Percentiles rank a stretch among this genome's conserved stretches.
phyloP scores from a whole-genome alignment of 495 filamentous ascomycete genomes.

The Aspergillus olivimuriae region DNA sequence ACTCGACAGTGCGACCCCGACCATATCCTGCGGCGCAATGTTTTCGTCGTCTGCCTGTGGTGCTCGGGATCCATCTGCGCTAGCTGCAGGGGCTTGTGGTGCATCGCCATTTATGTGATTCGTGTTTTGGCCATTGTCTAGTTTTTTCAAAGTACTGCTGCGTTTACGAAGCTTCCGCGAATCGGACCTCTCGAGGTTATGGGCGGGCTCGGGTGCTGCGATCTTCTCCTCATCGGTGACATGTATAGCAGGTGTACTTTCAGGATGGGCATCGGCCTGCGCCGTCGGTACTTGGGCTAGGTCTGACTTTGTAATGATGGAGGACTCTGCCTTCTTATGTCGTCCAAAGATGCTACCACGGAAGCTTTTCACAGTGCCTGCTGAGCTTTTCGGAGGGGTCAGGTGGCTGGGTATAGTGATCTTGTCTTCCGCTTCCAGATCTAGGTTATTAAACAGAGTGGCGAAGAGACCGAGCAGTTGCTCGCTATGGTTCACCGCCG shows the following conservation, averaged over 20 bases:
- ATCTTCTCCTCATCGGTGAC: conserved; percentile 39
- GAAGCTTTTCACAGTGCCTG: conserved; percentile 64
- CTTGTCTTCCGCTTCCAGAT: conserved; percentile 23
- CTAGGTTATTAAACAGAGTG: conserved; percentile 61
- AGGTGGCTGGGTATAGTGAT: conserved; percentile 21
- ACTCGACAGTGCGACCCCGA: conserved; percentile 38
- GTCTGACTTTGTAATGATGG: conserved; percentile 13
- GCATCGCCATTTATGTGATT: conserved; percentile 13
- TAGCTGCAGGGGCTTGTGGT: conserved; percentile 10
- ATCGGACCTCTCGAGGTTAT: conserved; percentile 27
- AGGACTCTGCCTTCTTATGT: conserved; percentile 30
- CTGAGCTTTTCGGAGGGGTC: conserved; percentile 60
- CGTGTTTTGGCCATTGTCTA: conserved; percentile 9
- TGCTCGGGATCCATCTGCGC: neutral
- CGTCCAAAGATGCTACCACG: conserved; percentile 70
- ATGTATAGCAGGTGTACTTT: conserved; percentile 40
- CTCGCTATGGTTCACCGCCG: conserved; percentile 75
- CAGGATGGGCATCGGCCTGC: conserved; percentile 11
- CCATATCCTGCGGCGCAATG: conserved; percentile 19
- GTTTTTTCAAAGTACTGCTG: conserved; percentile 25
- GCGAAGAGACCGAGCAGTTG: conserved; percentile 78
- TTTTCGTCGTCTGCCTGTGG: conserved; percentile 6
- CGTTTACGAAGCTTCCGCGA: conserved; percentile 44
- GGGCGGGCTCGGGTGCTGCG: conserved; percentile 13
- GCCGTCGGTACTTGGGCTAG: conserved; percentile 15